Evolutionary conservation across 805 yeast genomes (phyloP), one percentile per base, ranked within the genome.

Genomic region (Zygosaccharomyces kombuchaensis): DNA sequence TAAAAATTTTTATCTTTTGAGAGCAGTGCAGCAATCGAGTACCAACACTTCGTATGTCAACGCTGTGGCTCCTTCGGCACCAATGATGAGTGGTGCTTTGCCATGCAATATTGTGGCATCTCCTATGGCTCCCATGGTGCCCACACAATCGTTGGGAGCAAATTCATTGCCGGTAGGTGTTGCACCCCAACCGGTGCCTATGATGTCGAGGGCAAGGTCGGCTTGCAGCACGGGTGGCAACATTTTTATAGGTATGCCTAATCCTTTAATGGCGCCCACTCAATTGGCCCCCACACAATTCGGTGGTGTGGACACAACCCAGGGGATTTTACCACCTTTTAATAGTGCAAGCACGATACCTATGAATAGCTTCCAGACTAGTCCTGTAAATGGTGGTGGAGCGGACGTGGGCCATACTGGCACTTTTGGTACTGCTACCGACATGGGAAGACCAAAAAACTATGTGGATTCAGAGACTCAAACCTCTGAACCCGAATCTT

Each of bases 1-100:
- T 10, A 56, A 58, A 12, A 68, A 72, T 45, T 70, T 65, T 47
- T 68, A 72, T 44, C 53, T 67, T 42, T 38, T 52, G 36, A 64
- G 65, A 47, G 57, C 61, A 9, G 50, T 47, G 51, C 51, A 50
- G 23, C 45, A 44, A 25, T 47, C 47, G 23, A 39, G 46, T n/a
- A 34, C 21, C n/a, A 43, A 21, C 19, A 14, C 34, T 19, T 35
- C 38, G n/a, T 38, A 26, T 23, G 13, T 26, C 22, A 13, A 13
- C 32, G n/a, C 13, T 29, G 3, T 7, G 16, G 3, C 35, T 44
- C 36, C 43, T 32, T 9, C 30, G 16, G 19, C 10, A 32, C 21
- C 43, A 31, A 26, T 22, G 34, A 14, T 17, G 17, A 17, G 9
- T 27, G 26, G 25, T 7, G 31, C 17, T 9, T 23, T 40, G 14